These are phyloP conservation scores for Cantharellus anzutake DNA, from an alignment of 768 basidiomycete genomes.

Conservation along the genomic window DNA sequence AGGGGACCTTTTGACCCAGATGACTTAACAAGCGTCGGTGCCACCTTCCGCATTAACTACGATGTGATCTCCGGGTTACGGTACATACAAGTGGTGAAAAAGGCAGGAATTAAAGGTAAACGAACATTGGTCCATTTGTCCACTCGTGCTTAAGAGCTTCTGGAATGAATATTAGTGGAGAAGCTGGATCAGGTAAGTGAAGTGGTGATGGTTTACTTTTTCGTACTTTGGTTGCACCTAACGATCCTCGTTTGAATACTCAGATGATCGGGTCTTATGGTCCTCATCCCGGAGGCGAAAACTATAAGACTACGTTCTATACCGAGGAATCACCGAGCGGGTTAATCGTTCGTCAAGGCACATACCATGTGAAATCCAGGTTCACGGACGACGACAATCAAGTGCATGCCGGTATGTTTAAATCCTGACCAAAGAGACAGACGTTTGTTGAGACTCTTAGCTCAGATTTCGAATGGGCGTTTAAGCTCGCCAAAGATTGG, in stretches of 20 bases:
- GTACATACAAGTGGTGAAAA: constrained; percentile 81
- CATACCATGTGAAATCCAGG: constrained; percentile 60
- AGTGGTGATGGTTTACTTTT: neutral
- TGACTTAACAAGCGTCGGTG: constrained; percentile 37
- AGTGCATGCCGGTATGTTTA: constrained; percentile 50
- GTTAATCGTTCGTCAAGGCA: constrained; percentile 61
- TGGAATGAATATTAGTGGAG: constrained; percentile 38
- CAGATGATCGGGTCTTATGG: constrained; percentile 87
- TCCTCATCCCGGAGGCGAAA: constrained; percentile 39
- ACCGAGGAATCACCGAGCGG: constrained; percentile 53
- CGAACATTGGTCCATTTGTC: too few relatives aligned
- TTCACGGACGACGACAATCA: constrained; percentile 77
- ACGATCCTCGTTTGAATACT: neutral
- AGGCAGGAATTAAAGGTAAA: constrained; percentile 51
- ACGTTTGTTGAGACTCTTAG: constrained; percentile 3
- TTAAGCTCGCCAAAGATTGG: constrained; percentile 92
- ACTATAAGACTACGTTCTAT: constrained; percentile 62
- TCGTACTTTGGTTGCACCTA: neutral
- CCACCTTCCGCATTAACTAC: constrained; percentile 75
- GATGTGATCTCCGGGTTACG: constrained; percentile 73
- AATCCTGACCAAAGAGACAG: neutral
- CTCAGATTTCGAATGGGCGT: constrained; percentile 70
- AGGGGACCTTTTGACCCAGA: too few relatives aligned
- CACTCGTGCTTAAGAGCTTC: neutral
- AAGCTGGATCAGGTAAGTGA: constrained; percentile 42